Conservation (phyloP, 1,284 basidiomycete genomes). For the Fistulinella staudtii region DNA sequence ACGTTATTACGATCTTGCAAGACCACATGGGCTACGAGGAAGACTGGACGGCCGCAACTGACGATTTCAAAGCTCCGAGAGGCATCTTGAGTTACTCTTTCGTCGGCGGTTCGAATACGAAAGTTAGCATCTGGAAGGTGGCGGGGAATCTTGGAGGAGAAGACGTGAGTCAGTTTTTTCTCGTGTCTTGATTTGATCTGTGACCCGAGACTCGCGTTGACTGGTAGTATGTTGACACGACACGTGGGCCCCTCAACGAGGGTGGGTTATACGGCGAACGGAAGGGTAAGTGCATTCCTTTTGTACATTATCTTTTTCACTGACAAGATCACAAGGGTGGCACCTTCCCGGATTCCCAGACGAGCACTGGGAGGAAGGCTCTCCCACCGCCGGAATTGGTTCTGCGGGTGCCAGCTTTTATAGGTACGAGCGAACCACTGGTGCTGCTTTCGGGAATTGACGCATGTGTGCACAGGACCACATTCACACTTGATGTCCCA, state of each 20-base stretch:
- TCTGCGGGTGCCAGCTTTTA: slow-evolving; percentile 43
- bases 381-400: slow-evolving; percentile 38
- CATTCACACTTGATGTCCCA: slow-evolving; percentile 42
- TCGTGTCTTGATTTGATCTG: not conserved
- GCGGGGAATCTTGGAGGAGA: slow-evolving; percentile 49
- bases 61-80: slow-evolving; percentile 43
- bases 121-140: slow-evolving; percentile 42
- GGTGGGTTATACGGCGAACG: slow-evolving; percentile 47
- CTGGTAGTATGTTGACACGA: slow-evolving; percentile 32
- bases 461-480: slow-evolving; percentile 33
- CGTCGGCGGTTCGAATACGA: slow-evolving; percentile 35
- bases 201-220: too few relatives aligned
- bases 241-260: slow-evolving; percentile 47
- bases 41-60: slow-evolving; percentile 39
- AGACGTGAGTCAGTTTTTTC: slow-evolving; percentile 27
- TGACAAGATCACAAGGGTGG: slow-evolving; percentile 33
- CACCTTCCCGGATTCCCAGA: slow-evolving; percentile 52
- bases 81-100: slow-evolving; percentile 45
- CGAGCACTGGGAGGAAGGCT: slow-evolving; percentile 38
- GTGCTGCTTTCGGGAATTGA: slow-evolving; percentile 3
- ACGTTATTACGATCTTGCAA: slow-evolving; percentile 49
- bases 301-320: not conserved
- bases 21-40: slow-evolving; percentile 55
- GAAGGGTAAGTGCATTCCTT: slow-evolving; percentile 31
- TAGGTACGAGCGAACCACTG: slow-evolving; percentile 12